Evolutionary conservation across 1,284 basidiomycete genomes (phyloP), one percentile per base, ranked within the genome.

Genomic region (Boletus smithii): DNA sequence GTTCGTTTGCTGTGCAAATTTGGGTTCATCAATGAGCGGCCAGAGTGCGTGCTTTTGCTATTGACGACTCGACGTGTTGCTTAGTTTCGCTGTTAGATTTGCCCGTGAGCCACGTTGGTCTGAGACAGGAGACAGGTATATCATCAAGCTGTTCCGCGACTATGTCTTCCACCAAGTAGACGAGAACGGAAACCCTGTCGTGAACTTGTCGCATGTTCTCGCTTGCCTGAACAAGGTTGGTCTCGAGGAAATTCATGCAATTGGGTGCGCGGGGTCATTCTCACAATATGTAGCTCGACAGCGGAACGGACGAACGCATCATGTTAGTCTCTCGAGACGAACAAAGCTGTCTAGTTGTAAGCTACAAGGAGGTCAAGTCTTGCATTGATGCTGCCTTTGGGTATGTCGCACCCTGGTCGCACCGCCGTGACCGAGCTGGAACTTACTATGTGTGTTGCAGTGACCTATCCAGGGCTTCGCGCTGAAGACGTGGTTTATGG

Each of bases 111-210:
- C 91, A 2, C 80, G 94, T 9, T 99, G 95, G 95, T 94, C 94
- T 8, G 97, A 99, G 66, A 97, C 95, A 2, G 97, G 97, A 11
- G 97, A 99, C 64, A 79, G 95, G 49, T 99, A 99, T 66, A 92
- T 99, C 60, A 81, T 99, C 75, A 97, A 97, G 74, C 80, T 99
- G 42, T 99, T 99, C 79, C 81, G 97, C 23, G 97, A 99, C 70
- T 95, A 92, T 62, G 94, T 99, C 35, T 99, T 99, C 72, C 97
- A 99, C 66, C 91, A 95, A 61, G 87, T 97, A 35, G 93, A 97
- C 57, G 91, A 94, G 61, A 80, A 85, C 52, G 91, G 92, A 9
- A 85, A 88, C 49, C 95, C 97, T 0, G 83, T 97, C 10, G 76
- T 98, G 45, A 95, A 97, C 64, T 70, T 97, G 51, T 81, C 84